A percentile compares a stretch with the other conserved stretches of the same genome.
Conservation (phyloP, 2,329 filamentous ascomycete species). For the Spiromastix sp. region DNA sequence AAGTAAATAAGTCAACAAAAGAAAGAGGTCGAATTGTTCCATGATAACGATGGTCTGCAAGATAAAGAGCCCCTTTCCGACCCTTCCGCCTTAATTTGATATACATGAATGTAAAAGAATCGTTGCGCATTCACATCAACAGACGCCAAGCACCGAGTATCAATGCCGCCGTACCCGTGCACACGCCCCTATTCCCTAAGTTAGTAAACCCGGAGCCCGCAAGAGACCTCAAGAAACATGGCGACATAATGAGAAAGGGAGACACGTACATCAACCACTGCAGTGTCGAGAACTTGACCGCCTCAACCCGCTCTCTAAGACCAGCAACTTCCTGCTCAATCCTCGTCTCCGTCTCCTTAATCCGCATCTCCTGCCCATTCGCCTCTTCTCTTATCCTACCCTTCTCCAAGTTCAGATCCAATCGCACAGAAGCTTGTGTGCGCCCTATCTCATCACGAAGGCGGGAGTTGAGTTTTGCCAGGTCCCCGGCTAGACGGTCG, state of each 20-base stretch:
- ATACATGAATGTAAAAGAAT: too few relatives aligned
- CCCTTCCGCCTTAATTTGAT: too few relatives aligned
- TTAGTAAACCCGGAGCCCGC: constrained; percentile 16
- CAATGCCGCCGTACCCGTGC: constrained; percentile 54
- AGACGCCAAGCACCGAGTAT: constrained; percentile 59
- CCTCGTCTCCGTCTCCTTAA: constrained; percentile 96
- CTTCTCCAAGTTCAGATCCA: constrained; percentile 95
- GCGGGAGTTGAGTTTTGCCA: constrained; percentile 83
- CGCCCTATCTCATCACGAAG: constrained; percentile 88
- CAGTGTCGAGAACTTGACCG: constrained; percentile 94
- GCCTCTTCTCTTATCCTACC: constrained; percentile 93
- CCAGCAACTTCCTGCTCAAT: constrained; percentile 96
- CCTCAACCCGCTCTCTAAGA: constrained; percentile 81
- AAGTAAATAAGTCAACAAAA: too few relatives aligned
- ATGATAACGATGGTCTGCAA: too few relatives aligned
- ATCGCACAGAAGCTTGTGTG: constrained; percentile 81
- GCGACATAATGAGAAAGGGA: constrained; percentile 14
- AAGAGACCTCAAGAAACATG: too few relatives aligned
- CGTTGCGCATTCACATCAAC: constrained; percentile 55
- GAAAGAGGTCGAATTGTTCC: too few relatives aligned
- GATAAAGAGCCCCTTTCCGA: too few relatives aligned
- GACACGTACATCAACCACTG: constrained; percentile 92
- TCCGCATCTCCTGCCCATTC: constrained; percentile 91
- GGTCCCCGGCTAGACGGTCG: constrained; percentile 85
- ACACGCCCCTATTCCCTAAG: constrained; percentile 43